Conservation (phyloP, 2,329 filamentous ascomycete species). For the Aspergillus fructus region DNA sequence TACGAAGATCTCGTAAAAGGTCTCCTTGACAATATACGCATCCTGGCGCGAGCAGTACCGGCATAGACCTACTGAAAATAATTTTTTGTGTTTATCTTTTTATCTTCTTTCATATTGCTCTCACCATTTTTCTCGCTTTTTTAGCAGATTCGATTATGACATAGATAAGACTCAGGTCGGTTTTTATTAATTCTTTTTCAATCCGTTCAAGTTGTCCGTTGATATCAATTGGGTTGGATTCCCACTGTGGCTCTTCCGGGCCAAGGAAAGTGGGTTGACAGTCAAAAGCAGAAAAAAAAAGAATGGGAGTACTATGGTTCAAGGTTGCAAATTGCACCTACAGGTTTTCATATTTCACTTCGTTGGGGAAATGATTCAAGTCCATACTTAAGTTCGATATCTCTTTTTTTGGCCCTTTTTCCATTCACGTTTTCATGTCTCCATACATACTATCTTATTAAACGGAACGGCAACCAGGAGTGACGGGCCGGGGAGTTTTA, state of each 20-base stretch:
- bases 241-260: neutral
- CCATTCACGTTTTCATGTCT: conserved; percentile 4
- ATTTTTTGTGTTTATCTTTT: neutral
- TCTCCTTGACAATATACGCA: conserved; percentile 50
- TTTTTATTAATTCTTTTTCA: neutral
- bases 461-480: neutral
- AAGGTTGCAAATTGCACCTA: neutral
- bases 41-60: conserved; percentile 44
- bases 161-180: conserved; percentile 5
- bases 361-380: neutral
- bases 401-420: neutral
- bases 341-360: neutral
- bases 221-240: neutral
- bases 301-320: neutral
- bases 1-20: conserved; percentile 49
- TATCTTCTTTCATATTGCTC: neutral
- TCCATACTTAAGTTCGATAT: neutral
- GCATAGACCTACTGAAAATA: conserved; percentile 16
- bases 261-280: neutral
- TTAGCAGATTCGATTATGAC: neutral
- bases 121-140: conserved; percentile 4
- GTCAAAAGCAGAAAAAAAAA: neutral
- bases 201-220: neutral
- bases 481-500: neutral
- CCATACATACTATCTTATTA: neutral